Evolutionary conservation across 2,329 filamentous ascomycete genomes (phyloP).

Genomic region (Fusarium fracticaudum): DNA sequence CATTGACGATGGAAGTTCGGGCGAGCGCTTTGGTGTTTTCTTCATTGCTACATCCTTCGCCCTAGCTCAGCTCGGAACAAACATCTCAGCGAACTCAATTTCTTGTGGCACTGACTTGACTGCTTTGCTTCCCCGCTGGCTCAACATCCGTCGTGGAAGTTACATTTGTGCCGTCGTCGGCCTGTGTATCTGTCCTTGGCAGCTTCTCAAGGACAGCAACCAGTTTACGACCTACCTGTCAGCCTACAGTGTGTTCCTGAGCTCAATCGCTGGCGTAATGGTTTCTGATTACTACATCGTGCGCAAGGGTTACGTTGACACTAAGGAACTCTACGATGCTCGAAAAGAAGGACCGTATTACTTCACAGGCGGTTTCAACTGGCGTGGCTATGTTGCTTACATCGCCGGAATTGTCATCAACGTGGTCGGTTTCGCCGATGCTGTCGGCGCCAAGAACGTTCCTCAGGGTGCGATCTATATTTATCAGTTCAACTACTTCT

Average conservation of each 20-base stretch:
- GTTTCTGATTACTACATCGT: slow-evolving; percentile 88
- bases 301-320: slow-evolving; percentile 80
- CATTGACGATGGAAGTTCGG: slow-evolving; percentile 73
- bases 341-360: slow-evolving; percentile 76
- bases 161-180: slow-evolving; percentile 85
- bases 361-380: slow-evolving; percentile 78
- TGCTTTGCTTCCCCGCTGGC: slow-evolving; percentile 78
- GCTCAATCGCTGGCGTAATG: slow-evolving; percentile 92
- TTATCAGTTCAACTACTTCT: slow-evolving; percentile 92
- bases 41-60: slow-evolving; percentile 76
- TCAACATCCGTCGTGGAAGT: slow-evolving; percentile 87
- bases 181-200: slow-evolving; percentile 88
- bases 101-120: slow-evolving; percentile 87
- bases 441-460: slow-evolving; percentile 71
- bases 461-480: slow-evolving; percentile 84
- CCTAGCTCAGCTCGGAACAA: slow-evolving; percentile 84
- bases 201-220: slow-evolving; percentile 77
- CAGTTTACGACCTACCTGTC: slow-evolving; percentile 92
- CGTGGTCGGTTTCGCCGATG: slow-evolving; percentile 89
- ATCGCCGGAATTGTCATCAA: slow-evolving; percentile 87
- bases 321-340: slow-evolving; percentile 82
- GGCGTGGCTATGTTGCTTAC: slow-evolving; percentile 86
- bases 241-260: slow-evolving; percentile 93
- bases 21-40: slow-evolving; percentile 78
- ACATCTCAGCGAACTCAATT: slow-evolving; percentile 92